These are phyloP conservation scores for Alternaria metachromatica DNA, from an alignment of 2,329 filamentous ascomycete species.

Conservation along the genomic window DNA sequence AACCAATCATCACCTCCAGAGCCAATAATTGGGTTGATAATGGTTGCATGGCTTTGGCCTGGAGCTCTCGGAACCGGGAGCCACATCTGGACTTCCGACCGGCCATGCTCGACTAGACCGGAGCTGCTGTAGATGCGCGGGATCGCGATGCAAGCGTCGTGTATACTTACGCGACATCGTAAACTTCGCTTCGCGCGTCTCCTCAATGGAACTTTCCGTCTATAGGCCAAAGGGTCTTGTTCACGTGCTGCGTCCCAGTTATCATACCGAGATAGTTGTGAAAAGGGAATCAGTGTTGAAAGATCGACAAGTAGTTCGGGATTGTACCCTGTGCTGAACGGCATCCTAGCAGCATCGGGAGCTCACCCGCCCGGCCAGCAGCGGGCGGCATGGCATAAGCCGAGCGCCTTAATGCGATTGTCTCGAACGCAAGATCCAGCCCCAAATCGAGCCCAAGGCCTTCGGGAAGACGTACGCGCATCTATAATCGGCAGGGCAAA, in stretches of 20 bases:
- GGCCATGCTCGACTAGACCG: conserved; percentile 3
- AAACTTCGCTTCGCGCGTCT: neutral
- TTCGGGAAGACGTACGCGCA: neutral
- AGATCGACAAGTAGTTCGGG: neutral
- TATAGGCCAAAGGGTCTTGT: neutral
- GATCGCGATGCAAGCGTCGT: conserved; percentile 8
- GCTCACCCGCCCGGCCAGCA: neutral
- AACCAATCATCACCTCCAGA: conserved; percentile 14
- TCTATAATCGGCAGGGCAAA: conserved; percentile 24
- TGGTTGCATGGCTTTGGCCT: conserved; percentile 11
- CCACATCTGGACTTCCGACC: conserved; percentile 21
- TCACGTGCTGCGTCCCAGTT: neutral
- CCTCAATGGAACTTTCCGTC: neutral
- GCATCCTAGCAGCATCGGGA: neutral
- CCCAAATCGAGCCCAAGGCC: neutral
- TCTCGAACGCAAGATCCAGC: neutral
- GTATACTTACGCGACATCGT: conserved; percentile 9
- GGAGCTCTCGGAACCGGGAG: conserved; percentile 15
- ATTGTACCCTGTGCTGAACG: neutral
- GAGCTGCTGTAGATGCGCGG: conserved; percentile 18
- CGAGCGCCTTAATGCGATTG: conserved; percentile 4
- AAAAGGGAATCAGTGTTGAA: neutral
- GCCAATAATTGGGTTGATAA: conserved; percentile 19
- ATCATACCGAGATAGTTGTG: neutral
- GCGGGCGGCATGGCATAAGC: neutral